A percentile compares a stretch with the other conserved stretches of the same genome.
These are phyloP conservation scores for Candida broadrunensis DNA, from an alignment of 805 yeast species.

Conservation along the genomic window DNA sequence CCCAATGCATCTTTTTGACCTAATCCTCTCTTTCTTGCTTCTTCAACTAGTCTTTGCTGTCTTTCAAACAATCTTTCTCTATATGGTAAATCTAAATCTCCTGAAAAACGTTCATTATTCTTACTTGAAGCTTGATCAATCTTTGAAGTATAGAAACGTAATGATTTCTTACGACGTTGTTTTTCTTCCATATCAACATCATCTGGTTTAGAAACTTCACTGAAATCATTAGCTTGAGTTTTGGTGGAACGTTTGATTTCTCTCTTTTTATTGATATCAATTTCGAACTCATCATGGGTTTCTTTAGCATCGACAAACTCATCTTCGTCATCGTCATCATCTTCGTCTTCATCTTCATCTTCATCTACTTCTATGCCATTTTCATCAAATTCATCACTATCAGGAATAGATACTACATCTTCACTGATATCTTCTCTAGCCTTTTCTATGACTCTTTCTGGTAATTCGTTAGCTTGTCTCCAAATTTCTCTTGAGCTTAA, in stretches of 20 bases:
- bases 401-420: slow-evolving; percentile 5
- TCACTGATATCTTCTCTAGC: slow-evolving; percentile 3
- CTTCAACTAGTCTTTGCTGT: slow-evolving; percentile 81
- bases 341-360: slow-evolving; percentile 10
- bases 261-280: slow-evolving; percentile 55
- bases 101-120: slow-evolving; percentile 47
- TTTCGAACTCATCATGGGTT: slow-evolving; percentile 35
- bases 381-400: slow-evolving; percentile 13
- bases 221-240: slow-evolving; percentile 45
- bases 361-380: slow-evolving; percentile 15
- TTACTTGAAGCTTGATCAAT: slow-evolving; percentile 81
- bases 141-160: slow-evolving; percentile 95
- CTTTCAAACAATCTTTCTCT: slow-evolving; percentile 87
- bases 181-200: slow-evolving; percentile 88
- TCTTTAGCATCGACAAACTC: slow-evolving; percentile 16
- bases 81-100: slow-evolving; percentile 91
- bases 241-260: slow-evolving; percentile 36
- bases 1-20: slow-evolving; percentile 47
- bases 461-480: slow-evolving; percentile 72
- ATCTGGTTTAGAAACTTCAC: slow-evolving; percentile 65
- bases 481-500: slow-evolving; percentile 81
- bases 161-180: slow-evolving; percentile 69
- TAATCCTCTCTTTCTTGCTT: slow-evolving; percentile 80
- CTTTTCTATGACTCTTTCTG: slow-evolving; percentile 15
- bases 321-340: slow-evolving; percentile 15